Conservation (phyloP, 2,329 filamentous ascomycete genomes). For the Plectosphaerella cucumerina region DNA sequence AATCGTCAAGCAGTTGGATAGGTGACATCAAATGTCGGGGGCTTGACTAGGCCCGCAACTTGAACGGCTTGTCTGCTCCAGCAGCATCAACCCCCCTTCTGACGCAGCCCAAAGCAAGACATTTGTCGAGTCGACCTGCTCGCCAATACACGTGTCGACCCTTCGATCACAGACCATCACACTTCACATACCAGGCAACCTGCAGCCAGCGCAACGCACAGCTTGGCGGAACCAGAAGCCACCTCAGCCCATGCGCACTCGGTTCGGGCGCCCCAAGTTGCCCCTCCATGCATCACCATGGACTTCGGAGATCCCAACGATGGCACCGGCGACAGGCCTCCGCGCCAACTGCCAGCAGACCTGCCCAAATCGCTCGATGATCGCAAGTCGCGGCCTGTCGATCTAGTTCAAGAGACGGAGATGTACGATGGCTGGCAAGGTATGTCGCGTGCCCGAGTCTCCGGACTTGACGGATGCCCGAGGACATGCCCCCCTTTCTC, state of each 20-base stretch:
- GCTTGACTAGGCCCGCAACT: not conserved
- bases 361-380: slow-evolving; percentile 91
- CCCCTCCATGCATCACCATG: slow-evolving; percentile 46
- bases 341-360: slow-evolving; percentile 67
- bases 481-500: slow-evolving; percentile 5
- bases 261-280: slow-evolving; percentile 13
- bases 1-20: not conserved
- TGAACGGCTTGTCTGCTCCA: not conserved
- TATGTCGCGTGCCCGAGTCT: slow-evolving; percentile 22
- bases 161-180: too few species aligned
- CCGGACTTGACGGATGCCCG: too few species aligned
- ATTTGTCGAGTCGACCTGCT: too few species aligned
- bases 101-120: too few species aligned
- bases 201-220: too few species aligned
- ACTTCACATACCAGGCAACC: too few species aligned
- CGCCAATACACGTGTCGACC: too few species aligned
- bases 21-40: not conserved
- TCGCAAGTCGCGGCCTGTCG: slow-evolving; percentile 63
- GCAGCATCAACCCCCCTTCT: not conserved
- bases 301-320: slow-evolving; percentile 50
- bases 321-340: slow-evolving; percentile 39
- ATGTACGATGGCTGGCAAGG: slow-evolving; percentile 99
- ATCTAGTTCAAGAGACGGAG: slow-evolving; percentile 78
- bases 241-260: not conserved
- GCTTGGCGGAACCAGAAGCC: too few species aligned